These are phyloP conservation scores for Epichloe coenophiala DNA, from an alignment of 2,329 filamentous ascomycete species.

Conservation along the genomic window DNA sequence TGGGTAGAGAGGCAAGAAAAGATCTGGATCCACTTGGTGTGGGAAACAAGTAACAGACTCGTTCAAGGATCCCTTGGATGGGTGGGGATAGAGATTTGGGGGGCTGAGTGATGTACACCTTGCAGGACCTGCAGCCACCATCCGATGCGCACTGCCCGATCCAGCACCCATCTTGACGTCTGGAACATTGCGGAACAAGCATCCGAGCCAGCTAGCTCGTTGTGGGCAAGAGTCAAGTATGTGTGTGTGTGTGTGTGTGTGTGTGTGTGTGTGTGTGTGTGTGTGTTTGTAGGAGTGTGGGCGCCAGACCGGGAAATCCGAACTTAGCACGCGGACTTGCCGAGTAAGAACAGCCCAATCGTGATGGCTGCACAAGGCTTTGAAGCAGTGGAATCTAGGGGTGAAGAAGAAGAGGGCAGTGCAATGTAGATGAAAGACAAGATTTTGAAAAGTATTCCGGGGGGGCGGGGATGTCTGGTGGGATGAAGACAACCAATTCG, in stretches of 20 bases:
- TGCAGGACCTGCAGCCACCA: constrained; percentile 1
- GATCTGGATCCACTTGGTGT: background rate
- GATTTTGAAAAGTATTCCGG: background rate
- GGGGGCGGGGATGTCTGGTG: background rate
- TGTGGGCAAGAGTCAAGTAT: background rate
- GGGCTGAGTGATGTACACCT: background rate
- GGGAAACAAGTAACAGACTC: background rate
- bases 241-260: background rate
- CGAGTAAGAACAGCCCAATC: background rate
- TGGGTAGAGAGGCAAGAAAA: background rate
- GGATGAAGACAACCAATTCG: background rate
- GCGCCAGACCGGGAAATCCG: background rate
- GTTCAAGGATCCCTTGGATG: background rate
- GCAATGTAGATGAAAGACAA: background rate
- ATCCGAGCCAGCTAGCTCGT: background rate
- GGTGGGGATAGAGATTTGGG: too few relatives aligned
- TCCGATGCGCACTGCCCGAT: constrained; percentile 1
- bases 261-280: background rate
- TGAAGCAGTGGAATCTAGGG: background rate
- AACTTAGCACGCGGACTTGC: background rate
- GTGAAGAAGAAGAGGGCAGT: background rate
- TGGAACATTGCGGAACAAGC: background rate
- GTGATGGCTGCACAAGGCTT: background rate
- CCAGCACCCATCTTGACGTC: background rate
- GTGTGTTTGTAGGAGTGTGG: background rate